Percentiles rank a stretch among this genome's conserved stretches.
Evolutionary conservation across 495 filamentous ascomycete species (phyloP).

Genomic region (Annulohypoxylon nitens): DNA sequence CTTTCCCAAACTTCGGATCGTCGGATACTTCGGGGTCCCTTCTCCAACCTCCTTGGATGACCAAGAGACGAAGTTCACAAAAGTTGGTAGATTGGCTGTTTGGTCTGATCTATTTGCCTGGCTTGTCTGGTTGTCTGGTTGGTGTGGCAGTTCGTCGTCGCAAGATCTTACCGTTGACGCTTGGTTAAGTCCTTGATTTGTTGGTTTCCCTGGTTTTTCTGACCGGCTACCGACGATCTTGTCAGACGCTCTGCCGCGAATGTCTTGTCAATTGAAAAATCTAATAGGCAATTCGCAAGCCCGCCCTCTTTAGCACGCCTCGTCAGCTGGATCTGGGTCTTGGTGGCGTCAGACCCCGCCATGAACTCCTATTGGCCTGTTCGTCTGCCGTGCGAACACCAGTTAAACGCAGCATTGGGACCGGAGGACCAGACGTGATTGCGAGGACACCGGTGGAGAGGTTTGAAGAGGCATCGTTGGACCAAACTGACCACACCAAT

Average conservation of each 20-base stretch:
- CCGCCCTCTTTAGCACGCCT: slow-evolving; percentile 27
- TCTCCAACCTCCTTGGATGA: slow-evolving; percentile 15
- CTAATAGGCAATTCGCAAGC: slow-evolving; percentile 13
- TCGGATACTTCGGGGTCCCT: slow-evolving; percentile 31
- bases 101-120: neutral
- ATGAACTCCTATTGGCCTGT: slow-evolving; percentile 31
- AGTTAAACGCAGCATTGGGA: slow-evolving; percentile 12
- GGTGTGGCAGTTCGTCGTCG: slow-evolving; percentile 19
- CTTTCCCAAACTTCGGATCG: slow-evolving; percentile 33
- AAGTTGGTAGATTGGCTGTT: neutral
- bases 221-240: slow-evolving; percentile 47
- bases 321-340: slow-evolving; percentile 9
- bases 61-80: slow-evolving; percentile 1
- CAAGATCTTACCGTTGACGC: slow-evolving; percentile 7
- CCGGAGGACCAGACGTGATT: slow-evolving; percentile 20
- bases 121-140: neutral
- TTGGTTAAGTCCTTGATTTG: slow-evolving; percentile 3
- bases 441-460: slow-evolving; percentile 23
- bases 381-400: slow-evolving; percentile 25
- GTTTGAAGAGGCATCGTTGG: slow-evolving; percentile 25
- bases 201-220: slow-evolving; percentile 5
- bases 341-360: slow-evolving; percentile 9
- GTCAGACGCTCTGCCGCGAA: slow-evolving; percentile 36
- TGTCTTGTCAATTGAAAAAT: slow-evolving; percentile 15
- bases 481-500: slow-evolving; percentile 11